Base-by-base conservation (phyloP, 2,329 filamentous ascomycete genomes). In the Sphaerulina musiva region DNA sequence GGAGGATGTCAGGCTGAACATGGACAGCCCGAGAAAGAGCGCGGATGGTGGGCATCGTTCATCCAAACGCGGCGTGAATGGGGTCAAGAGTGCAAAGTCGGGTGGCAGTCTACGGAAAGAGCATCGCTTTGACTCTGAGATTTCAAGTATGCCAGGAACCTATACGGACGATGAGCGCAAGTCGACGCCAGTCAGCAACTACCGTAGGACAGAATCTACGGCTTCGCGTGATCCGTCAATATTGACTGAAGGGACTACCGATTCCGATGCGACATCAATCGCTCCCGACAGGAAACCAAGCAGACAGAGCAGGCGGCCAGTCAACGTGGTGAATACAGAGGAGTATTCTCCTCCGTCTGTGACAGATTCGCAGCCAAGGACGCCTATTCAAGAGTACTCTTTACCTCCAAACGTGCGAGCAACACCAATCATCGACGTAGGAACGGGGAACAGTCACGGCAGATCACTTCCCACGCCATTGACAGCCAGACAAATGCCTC, bases 181-280 rank as follows among this genome's bases (percentile, higher is more conserved):
- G 69, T 50, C 70, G 50, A 64, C 71, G 65, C 59, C 69, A 17
- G 62, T 68, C 66, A 68, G 73, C 70, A 64, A 63, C 20, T 68
- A 63, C 55, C 58, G 64, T 10, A 53, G 63, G 53, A 68, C 64
- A 8, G 66, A 58, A 2, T 70, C 68, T 8, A 65, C 63, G 14
- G 52, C 60, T 3, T 61, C 59, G 31, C 55, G 48, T 10, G 61
- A 68, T 17, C 64, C 66, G 9, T 75, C 73, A 0, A 72, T 68
- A 29, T 58, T 75, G 23, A 74, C 73, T 3, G 67, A 69, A 48
- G 69, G 70, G 9, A 73, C 67, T 9, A 62, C 72, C 14, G 74
- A 76, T 55, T 76, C 75, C 1, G 71, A 76, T 46, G 71, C 72
- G 14, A 77, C 75, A 6, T 75, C 74, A 0, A 67, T 76, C 60